Evolutionary conservation across 1,139 yeast species (phyloP), one percentile per base, ranked within the genome.

Genomic region (Hemisphaericaspora xylanilytica): DNA sequence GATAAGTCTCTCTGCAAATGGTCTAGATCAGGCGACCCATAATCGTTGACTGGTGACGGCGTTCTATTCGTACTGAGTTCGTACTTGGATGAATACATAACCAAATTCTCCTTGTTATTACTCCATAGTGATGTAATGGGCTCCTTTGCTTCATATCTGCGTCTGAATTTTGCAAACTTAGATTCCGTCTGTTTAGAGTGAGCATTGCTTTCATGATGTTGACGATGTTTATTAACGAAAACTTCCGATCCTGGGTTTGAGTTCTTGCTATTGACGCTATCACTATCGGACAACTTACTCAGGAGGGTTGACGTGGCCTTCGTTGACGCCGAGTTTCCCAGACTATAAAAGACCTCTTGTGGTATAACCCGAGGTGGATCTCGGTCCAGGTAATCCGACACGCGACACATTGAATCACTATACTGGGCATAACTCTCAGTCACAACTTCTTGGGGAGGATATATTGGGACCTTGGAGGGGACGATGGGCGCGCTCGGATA

Each of bases 401-500:
- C 25, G 7, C 16, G 13, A 9, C 22, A 18, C 16, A 15, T 11
- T 7, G n/a, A 14, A 34, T 34, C 26, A 28, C 27, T 12, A 9
- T 27, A 22, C 2, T 28, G 14, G n/a, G 13, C 24, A 22, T 24
- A 14, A 21, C 21, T 14, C 18, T 22, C 40, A 15, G 35, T 34
- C 16, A 41, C 37, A 13, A 37, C 35, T 10, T 32, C 24, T 17
- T 39, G 40, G 16, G 29, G 40, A 2, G 14, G 40, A 21, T 21
- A 34, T 25, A 39, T 32, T 26, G 52, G 49, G 8, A 67, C 41
- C 42, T 71, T 71, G 2, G 76, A 74, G 2, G 78, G 80, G 28
- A 67, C 48, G 6, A 70, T 52, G 0, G 79, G 81, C 2, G 77
- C 72, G 13, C 73, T 61, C 0, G 96, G 94, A 55, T 87, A 88